These are phyloP conservation scores for Pyrrhoderma noxium DNA, from an alignment of 1,284 basidiomycete species.

Conservation along the genomic window DNA sequence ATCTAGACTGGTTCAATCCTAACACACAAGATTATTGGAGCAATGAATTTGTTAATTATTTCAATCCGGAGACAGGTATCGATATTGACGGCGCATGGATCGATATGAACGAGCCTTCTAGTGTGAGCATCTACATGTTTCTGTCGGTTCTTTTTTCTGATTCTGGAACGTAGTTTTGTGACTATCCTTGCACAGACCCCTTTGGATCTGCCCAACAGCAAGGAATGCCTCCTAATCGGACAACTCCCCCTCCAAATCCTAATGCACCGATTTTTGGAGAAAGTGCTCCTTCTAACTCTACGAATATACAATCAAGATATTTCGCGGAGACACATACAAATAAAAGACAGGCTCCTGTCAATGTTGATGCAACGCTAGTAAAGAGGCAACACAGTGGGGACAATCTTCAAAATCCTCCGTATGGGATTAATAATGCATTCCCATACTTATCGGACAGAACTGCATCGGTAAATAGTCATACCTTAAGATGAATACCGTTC, in stretches of 20 bases:
- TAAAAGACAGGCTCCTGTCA: slow-evolving; percentile 53
- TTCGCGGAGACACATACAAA: slow-evolving; percentile 40
- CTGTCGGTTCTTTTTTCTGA: slow-evolving; percentile 37
- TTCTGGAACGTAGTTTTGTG: not conserved
- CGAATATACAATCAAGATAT: not conserved
- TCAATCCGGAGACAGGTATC: slow-evolving; percentile 36
- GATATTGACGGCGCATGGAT: slow-evolving; percentile 68
- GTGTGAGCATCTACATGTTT: slow-evolving; percentile 54
- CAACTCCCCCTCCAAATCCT: slow-evolving; percentile 20
- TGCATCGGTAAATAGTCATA: too few relatives aligned
- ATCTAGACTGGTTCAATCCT: slow-evolving; percentile 64
- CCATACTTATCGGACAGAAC: too few relatives aligned
- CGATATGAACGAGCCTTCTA: slow-evolving; percentile 64
- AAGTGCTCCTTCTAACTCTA: not conserved
- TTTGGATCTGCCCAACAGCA: slow-evolving; percentile 16
- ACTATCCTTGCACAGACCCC: not conserved
- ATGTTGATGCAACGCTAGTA: slow-evolving; percentile 68
- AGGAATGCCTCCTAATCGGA: slow-evolving; percentile 20
- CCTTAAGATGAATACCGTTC: too few relatives aligned
- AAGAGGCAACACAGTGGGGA: slow-evolving; percentile 46
- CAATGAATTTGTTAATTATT: slow-evolving; percentile 55
- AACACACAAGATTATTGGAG: slow-evolving; percentile 54
- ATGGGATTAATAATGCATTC: slow-evolving; percentile 58
- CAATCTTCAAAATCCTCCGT: slow-evolving; percentile 53
- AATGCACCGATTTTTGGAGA: slow-evolving; percentile 35